Base-by-base conservation (phyloP, 1,139 yeast species). In the Blastobotrys illinoisensis region DNA sequence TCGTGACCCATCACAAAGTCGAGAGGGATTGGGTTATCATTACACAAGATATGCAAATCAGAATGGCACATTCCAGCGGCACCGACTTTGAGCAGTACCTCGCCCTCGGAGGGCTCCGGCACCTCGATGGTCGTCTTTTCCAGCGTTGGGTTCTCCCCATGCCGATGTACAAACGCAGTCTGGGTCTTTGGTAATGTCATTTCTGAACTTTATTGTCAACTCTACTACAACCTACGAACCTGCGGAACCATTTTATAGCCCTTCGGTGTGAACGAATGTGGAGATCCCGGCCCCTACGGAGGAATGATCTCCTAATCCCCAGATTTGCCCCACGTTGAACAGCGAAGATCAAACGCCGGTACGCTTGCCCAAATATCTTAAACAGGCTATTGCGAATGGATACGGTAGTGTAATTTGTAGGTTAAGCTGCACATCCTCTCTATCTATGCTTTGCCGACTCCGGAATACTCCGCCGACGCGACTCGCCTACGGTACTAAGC, bases 1-100 rank as follows among this genome's bases (percentile, higher is more conserved):
- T 80, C 83, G 64, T 80, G 83, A 19, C 84, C 84, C 79, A 80
- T 77, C 20, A 79, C 73, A 60, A 76, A 78, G 48, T 69, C 67
- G 2, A 44, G 49, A 2, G 49, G 51, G n/a, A 18, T 67, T 60
- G 52, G 74, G 65, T 49, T 48, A 14, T 50, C 53, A 11, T 74
- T 75, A 28, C 67, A 62, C 24, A 79, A 64, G 20, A 78, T 68
- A 60, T 79, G 81, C 19, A 78, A 70, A 62, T 80, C 84, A 54
- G 81, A 76, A 60, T 73, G 74, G 64, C 83, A 80, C 56, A 80
- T 69, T 1, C 84, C 83, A 0, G 80, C 80, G 0, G 80, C 82
- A 56, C 77, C 78, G 32, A 80, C 68, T 62, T 79, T 77, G 49
- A 80, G 65, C 18, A 80, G 67, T 1, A 79, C 71, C 53, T 78